Base-by-base conservation (phyloP, 441 rosid genomes). In the Theobroma grandiflorum region DNA sequence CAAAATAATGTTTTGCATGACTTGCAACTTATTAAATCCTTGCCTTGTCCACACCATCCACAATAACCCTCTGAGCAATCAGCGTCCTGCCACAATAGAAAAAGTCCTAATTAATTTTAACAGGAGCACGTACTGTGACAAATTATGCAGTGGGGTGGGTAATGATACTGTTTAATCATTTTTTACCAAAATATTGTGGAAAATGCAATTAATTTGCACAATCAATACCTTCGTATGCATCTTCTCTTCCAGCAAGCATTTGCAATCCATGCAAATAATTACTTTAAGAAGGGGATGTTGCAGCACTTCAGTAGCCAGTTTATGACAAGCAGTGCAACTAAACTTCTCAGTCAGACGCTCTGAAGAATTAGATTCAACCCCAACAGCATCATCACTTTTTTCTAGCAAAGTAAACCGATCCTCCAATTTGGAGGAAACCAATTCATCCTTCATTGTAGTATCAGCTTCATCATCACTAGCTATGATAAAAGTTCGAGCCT, bases 201-300 rank as follows among this genome's bases (percentile, higher is more conserved):
- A 70, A 37, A 50, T 20, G 59, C 18, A 71, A 72, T 47, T 66
- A 64, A 62, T 70, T 33, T 59, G 40, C 20, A 52, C 75, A 79
- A 78, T 75, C 31, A 88, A 83, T 88, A 97, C 99, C 99, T 92
- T 91, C 68, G 82, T 63, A 78, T 66, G 80, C 85, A 88, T 84
- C 87, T 91, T 97, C 68, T 88, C 90, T 83, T 92, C 96, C 81
- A 96, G 80, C 72, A 86, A 85, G 77, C 81, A 78, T 90, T 94
- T 96, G 94, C 99, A 97, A 77, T 89, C 95, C 81, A 82, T 84
- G 92, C 99, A 97, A 82, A 97, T 66, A 78, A 97, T 94, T 75
- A 97, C 99, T 84, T 89, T 88, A 83, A 97, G 78, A 70, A 92
- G 88, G 20, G 99, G 99, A 87, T 97, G 99, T 31, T 91, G 72